Percentiles rank a stretch among this genome's conserved stretches.
Evolutionary conservation across 139 green algal genomes (phyloP).

Genomic region (Limnomonas spitsbergensis): DNA sequence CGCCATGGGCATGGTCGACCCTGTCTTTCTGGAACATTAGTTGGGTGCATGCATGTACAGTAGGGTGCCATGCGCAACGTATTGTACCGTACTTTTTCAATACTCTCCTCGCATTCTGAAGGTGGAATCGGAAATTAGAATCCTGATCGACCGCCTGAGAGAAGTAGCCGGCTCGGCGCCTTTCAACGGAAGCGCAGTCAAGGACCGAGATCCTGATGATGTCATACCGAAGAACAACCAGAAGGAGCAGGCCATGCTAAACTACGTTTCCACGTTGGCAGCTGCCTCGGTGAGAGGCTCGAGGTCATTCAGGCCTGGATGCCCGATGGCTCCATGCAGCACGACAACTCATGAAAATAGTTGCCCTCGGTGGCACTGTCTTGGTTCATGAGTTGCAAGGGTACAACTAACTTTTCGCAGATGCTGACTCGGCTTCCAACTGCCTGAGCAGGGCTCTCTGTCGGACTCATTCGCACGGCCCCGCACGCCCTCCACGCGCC

Average conservation of each 20-base stretch:
- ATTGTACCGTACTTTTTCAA: background rate
- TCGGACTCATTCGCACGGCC: background rate
- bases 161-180: background rate
- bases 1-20: no score
- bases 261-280: constrained; percentile 25
- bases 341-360: no score
- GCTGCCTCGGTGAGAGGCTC: background rate
- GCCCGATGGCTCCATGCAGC: no score
- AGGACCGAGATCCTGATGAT: constrained; percentile 28
- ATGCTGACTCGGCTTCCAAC: no score
- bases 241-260: constrained; percentile 30
- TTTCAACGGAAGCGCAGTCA: constrained; percentile 17
- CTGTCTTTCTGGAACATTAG: background rate
- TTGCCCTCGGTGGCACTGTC: no score
- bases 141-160: constrained; percentile 35
- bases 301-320: no score
- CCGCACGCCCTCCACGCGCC: constrained; percentile 8
- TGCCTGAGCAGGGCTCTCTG: background rate
- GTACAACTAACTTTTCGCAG: constrained; percentile 9
- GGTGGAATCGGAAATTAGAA: constrained; percentile 35
- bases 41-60: background rate
- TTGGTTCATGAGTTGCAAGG: no score
- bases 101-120: constrained; percentile 1
- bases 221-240: constrained; percentile 20
- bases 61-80: background rate